Evolutionary conservation across 192 early-diverging fungal genomes (phyloP).

Genomic region (Coemansia sp.): DNA sequence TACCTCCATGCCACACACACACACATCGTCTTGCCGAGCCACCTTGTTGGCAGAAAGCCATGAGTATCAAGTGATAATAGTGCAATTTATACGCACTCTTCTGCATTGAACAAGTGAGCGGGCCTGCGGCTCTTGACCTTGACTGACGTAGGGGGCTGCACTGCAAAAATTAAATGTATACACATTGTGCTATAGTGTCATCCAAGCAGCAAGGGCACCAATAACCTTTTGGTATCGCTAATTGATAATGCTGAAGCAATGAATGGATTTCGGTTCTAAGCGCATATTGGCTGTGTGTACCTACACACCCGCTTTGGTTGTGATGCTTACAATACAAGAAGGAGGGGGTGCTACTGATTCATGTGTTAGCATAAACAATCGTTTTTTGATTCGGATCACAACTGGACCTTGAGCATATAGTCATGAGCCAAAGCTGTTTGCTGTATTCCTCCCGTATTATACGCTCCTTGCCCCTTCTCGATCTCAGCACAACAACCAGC

Average conservation of each 20-base stretch:
- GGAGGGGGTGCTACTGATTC: too few relatives aligned
- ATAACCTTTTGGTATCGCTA: too few relatives aligned
- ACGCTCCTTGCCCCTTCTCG: too few relatives aligned
- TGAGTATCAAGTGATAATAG: background rate
- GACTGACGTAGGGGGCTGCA: background rate
- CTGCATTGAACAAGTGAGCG: background rate
- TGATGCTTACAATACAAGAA: too few relatives aligned
- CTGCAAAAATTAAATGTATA: background rate
- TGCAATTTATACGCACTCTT: background rate
- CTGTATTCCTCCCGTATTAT: too few relatives aligned
- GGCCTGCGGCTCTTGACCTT: background rate
- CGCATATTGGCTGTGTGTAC: background rate
- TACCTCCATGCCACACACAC: background rate
- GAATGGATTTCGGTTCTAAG: slow-evolving; percentile 40
- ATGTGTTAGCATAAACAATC: too few relatives aligned
- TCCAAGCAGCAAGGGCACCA: too few relatives aligned
- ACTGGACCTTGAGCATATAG: too few relatives aligned
- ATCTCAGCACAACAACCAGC: too few relatives aligned
- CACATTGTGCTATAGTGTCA: background rate
- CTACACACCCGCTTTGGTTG: background rate
- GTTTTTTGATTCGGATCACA: too few relatives aligned
- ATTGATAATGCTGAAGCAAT: slow-evolving; percentile 27
- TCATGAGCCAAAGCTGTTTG: too few relatives aligned
- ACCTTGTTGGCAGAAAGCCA: background rate
- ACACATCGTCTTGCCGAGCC: background rate